Conservation (phyloP, 2,329 filamentous ascomycete genomes). For the Hymenoscyphus fructigenus region DNA sequence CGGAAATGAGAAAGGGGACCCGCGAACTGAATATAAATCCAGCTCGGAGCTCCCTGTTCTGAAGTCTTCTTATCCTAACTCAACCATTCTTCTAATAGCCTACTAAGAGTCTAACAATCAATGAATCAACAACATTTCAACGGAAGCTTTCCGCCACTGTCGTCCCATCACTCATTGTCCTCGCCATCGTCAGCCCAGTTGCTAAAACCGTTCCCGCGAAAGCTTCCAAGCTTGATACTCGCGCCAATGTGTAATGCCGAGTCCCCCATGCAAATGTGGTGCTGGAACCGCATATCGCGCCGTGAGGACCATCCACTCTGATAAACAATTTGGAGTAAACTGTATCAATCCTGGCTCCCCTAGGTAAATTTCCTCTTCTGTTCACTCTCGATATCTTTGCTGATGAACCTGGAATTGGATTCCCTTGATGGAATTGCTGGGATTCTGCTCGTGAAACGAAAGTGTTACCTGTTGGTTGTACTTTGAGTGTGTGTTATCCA, state of each 20-base stretch:
- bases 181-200: not conserved
- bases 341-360: not conserved
- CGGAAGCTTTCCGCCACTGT: not conserved
- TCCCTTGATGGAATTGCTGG: not conserved
- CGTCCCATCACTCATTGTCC: not conserved
- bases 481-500: not conserved
- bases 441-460: not conserved
- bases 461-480: not conserved
- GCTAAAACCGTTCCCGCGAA: not conserved
- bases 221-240: not conserved
- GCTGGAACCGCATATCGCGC: not conserved
- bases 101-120: not conserved
- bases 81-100: not conserved
- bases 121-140: not conserved
- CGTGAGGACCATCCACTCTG: not conserved
- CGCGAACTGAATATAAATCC: not conserved
- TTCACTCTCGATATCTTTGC: not conserved
- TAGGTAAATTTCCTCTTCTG: not conserved
- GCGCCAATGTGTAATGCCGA: not conserved
- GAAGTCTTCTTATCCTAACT: not conserved
- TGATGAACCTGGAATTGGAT: not conserved
- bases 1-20: not conserved
- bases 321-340: not conserved
- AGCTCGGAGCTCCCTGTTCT: not conserved
- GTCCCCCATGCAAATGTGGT: not conserved